Evolutionary conservation across 345 rosid genomes (phyloP).

Genomic region (Rubroshorea leprosula): DNA sequence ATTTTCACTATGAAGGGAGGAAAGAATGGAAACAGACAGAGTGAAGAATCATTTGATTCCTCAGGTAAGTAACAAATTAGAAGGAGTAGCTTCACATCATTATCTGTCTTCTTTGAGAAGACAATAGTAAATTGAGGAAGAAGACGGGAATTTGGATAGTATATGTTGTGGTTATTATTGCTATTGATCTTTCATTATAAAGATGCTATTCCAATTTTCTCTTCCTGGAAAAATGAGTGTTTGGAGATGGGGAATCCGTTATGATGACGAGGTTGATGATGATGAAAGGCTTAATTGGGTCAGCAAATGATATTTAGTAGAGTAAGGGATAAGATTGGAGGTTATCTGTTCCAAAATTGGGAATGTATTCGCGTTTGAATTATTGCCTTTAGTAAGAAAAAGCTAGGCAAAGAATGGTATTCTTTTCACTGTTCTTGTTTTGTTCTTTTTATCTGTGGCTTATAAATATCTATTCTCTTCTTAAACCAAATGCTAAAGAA

Average conservation of each 20-base stretch:
- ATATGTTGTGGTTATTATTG: no score
- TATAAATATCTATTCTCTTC: slow-evolving; percentile 11
- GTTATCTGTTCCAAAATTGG: slow-evolving; percentile 20
- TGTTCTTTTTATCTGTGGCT: not conserved
- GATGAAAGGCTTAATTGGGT: slow-evolving; percentile 4
- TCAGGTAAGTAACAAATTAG: slow-evolving; percentile 24
- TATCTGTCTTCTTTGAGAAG: no score
- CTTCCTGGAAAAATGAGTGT: no score
- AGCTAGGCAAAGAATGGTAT: slow-evolving; percentile 17
- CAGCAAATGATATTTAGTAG: slow-evolving; percentile 1
- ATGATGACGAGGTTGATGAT: not conserved
- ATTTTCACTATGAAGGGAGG: slow-evolving; percentile 29
- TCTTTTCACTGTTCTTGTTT: slow-evolving; percentile 4
- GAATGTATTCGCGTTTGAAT: slow-evolving; percentile 38
- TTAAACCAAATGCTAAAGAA: slow-evolving; percentile 4
- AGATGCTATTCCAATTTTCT: not conserved
- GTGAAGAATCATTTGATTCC: slow-evolving; percentile 21
- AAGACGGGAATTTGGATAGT: no score
- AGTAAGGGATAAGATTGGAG: slow-evolving; percentile 5
- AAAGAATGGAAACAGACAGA: slow-evolving; percentile 24
- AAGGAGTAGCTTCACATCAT: not conserved
- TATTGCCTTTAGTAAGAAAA: slow-evolving; percentile 14
- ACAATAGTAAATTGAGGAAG: no score
- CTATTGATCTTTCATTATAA: no score
- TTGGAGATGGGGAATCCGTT: not conserved